Evolutionary conservation across 176 grass and related monocot species (phyloP), one percentile per base, ranked within the genome.

Genomic region (Sorghum bicolor): DNA sequence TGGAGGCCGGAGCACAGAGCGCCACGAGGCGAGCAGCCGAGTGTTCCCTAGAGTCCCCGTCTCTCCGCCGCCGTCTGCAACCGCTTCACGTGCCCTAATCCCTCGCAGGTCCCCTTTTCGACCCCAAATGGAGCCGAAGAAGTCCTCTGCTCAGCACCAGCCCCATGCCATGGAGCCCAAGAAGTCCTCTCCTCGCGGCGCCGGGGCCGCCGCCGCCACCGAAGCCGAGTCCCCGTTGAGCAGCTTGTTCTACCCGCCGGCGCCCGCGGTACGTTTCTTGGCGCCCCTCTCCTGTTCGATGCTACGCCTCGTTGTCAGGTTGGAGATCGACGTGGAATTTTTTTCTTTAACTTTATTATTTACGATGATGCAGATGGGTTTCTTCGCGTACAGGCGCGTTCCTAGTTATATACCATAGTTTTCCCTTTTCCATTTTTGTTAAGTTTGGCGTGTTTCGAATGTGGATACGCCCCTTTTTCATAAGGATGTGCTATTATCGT

Each of bases 81-180:
- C 65, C 80, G 70, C 87, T 81, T 89, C 38, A 75, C 83, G 75
- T 80, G 83, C 72, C 58, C 80, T 89, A 40, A 67, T 53, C 81
- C 45, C 7, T 64, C n/a, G 15, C 67, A 48, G 66, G 53, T 78
- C 72, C n/a, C 72, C 67, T 67, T 36, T 36, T n/a, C 55, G 29
- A 58, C 36, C 82, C 70, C 53, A 77, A 79, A 92, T 89, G 91
- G 91, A 92, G 61, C 64, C 70, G 14, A 89, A 80, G 74, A 83
- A 37, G 61, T 75, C 80, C 50, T 83, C 86, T 6, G 15, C 73
- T 28, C 81, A 61, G 78, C n/a, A 75, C 44, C 67, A 67, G 25
- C 30, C 55, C 13, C 76, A 72, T 14, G 32, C 48, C 61, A 73
- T 52, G 84, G 87, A 84, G 39, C 61, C 53, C 57, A 87, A 87